phyloP scores from a whole-genome alignment of 495 filamentous ascomycete species.

The Neohortaea acidophila region DNA sequence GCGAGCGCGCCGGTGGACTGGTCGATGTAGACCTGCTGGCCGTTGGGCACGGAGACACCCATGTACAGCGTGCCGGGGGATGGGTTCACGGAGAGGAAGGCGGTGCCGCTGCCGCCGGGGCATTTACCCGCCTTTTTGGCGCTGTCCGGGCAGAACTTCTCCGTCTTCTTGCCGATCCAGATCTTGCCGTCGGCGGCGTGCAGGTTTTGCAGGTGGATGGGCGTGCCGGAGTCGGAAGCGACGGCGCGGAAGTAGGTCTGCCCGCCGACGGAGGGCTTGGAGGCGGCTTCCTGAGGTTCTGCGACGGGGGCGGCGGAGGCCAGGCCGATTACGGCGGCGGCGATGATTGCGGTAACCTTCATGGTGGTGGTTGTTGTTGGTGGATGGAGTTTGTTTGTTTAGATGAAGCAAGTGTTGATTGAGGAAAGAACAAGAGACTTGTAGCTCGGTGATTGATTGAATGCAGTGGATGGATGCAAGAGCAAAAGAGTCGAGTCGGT shows the following conservation, averaged over 20 bases:
- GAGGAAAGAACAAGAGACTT: too few species aligned
- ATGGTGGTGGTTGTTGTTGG: slow-evolving; percentile 9
- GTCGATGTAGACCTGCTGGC: slow-evolving; percentile 19
- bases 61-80: slow-evolving; percentile 7
- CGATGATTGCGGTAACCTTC: slow-evolving; percentile 5
- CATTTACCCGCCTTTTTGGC: not conserved
- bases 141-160: slow-evolving; percentile 11
- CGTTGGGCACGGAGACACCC: slow-evolving; percentile 15
- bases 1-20: slow-evolving; percentile 8
- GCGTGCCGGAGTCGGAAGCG: slow-evolving; percentile 12
- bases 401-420: too few species aligned
- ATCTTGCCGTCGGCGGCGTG: slow-evolving; percentile 5
- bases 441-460: too few species aligned
- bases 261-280: too few species aligned
- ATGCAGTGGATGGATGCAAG: too few species aligned
- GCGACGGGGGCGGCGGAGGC: slow-evolving; percentile 6
- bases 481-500: too few species aligned
- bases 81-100: slow-evolving; percentile 7
- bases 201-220: slow-evolving; percentile 11
- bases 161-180: slow-evolving; percentile 8
- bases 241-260: slow-evolving; percentile 11
- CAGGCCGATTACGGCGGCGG: slow-evolving; percentile 4
- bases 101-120: slow-evolving; percentile 3
- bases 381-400: not conserved
- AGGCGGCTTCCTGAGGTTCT: too few species aligned